These are phyloP conservation scores for Penicillium sp. DNA, from an alignment of 2,329 filamentous ascomycete species.

Conservation along the genomic window DNA sequence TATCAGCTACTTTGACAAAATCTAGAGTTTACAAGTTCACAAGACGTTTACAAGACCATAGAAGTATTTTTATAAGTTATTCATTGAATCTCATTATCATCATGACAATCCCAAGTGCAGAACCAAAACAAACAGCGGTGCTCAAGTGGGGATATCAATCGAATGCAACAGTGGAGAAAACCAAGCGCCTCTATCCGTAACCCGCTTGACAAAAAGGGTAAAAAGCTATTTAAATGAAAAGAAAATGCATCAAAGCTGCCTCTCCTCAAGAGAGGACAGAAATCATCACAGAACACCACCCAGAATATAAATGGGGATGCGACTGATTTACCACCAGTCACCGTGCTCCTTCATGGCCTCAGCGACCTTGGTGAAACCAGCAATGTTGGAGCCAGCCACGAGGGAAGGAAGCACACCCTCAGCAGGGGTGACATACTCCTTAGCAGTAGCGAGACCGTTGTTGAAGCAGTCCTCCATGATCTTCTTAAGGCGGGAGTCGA, in stretches of 20 bases:
- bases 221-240: conserved; percentile 15
- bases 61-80: conserved; percentile 12
- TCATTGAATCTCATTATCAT: conserved; percentile 28
- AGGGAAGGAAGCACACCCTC: conserved; percentile 86
- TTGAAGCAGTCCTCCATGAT: conserved; percentile 96
- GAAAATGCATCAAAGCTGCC: conserved; percentile 21
- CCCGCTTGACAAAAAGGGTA: conserved; percentile 21
- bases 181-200: conserved; percentile 35
- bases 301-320: neutral
- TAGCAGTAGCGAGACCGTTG: conserved; percentile 82
- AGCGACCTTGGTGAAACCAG: conserved; percentile 94
- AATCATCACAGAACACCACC: conserved; percentile 15
- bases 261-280: conserved; percentile 10
- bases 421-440: conserved; percentile 75
- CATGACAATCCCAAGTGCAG: conserved; percentile 21
- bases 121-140: conserved; percentile 16
- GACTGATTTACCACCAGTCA: conserved; percentile 69
- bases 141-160: conserved; percentile 27
- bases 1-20: neutral
- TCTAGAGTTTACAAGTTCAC: neutral
- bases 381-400: conserved; percentile 94
- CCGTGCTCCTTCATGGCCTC: conserved; percentile 94
- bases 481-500: conserved; percentile 81
- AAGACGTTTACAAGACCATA: too few species aligned
- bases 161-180: conserved; percentile 22